These are phyloP conservation scores for Apiospora malaysiana DNA, from an alignment of 2,329 filamentous ascomycete genomes.

Conservation along the genomic window DNA sequence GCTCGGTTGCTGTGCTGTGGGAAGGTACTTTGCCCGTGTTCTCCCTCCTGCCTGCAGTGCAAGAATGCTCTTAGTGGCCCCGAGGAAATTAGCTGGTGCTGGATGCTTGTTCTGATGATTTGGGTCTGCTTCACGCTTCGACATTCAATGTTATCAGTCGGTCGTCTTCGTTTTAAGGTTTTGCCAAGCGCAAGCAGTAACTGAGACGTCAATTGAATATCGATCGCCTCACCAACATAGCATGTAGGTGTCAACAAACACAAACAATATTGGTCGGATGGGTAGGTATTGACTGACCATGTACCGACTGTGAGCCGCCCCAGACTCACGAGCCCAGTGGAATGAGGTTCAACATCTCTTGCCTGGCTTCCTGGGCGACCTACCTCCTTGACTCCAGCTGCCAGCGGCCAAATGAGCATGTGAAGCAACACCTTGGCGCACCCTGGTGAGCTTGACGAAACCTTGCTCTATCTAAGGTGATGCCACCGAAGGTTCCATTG, in stretches of 20 bases:
- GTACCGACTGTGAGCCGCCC: background rate
- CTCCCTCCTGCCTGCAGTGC: background rate
- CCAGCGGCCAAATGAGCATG: background rate
- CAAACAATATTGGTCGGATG: background rate
- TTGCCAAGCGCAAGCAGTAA: background rate
- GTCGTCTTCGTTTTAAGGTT: background rate
- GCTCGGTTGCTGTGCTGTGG: background rate
- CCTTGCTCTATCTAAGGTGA: background rate
- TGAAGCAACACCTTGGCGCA: constrained; percentile 4
- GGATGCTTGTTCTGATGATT: background rate
- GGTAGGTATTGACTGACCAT: background rate
- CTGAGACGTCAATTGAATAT: background rate
- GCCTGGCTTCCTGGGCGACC: background rate
- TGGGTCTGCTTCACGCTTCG: background rate
- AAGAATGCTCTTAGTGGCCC: constrained; percentile 3
- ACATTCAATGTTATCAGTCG: background rate
- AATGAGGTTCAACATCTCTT: background rate
- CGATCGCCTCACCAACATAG: background rate
- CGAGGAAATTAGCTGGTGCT: background rate
- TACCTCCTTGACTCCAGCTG: too few relatives aligned
- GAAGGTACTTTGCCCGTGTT: background rate
- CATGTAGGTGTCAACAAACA: background rate
- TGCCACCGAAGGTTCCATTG: constrained; percentile 5
- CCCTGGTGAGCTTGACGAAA: background rate
- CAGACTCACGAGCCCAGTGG: background rate